A percentile compares a stretch with the other conserved stretches of the same genome.
Evolutionary conservation across 495 filamentous ascomycete species (phyloP).

Genomic region (Xylaria nigripes): DNA sequence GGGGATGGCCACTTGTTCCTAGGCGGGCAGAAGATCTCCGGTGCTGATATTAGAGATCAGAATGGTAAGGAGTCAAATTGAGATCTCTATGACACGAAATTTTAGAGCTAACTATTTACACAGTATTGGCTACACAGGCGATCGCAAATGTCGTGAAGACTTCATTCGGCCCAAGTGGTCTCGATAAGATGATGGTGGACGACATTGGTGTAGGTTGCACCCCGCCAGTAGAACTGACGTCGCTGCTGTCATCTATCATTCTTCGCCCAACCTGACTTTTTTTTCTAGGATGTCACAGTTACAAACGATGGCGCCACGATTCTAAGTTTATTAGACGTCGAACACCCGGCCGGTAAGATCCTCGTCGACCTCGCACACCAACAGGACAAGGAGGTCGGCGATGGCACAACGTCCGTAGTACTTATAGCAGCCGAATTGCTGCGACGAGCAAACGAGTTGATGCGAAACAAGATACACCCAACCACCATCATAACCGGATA

Average conservation of each 20-base stretch:
- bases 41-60: conserved; percentile 90
- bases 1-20: conserved; percentile 87
- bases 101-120: conserved; percentile 22
- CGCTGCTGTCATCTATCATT: background rate
- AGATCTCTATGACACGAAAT: background rate
- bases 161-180: conserved; percentile 91
- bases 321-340: conserved; percentile 85
- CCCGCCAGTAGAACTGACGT: background rate
- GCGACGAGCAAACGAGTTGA: conserved; percentile 88
- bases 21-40: conserved; percentile 89
- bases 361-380: conserved; percentile 95
- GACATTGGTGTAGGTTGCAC: conserved; percentile 74
- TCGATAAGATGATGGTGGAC: conserved; percentile 99
- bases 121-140: conserved; percentile 89
- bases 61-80: conserved; percentile 55
- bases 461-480: conserved; percentile 99
- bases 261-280: conserved; percentile 10
- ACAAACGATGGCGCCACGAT: conserved; percentile 99
- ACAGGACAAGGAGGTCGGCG: conserved; percentile 97
- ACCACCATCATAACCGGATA: conserved; percentile 99
- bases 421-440: conserved; percentile 95
- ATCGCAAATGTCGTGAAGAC: conserved; percentile 99
- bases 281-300: conserved; percentile 82
- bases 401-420: conserved; percentile 97
- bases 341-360: conserved; percentile 97